phyloP scores from a whole-genome alignment of 805 yeast genomes.

The Ogataea sp. region DNA sequence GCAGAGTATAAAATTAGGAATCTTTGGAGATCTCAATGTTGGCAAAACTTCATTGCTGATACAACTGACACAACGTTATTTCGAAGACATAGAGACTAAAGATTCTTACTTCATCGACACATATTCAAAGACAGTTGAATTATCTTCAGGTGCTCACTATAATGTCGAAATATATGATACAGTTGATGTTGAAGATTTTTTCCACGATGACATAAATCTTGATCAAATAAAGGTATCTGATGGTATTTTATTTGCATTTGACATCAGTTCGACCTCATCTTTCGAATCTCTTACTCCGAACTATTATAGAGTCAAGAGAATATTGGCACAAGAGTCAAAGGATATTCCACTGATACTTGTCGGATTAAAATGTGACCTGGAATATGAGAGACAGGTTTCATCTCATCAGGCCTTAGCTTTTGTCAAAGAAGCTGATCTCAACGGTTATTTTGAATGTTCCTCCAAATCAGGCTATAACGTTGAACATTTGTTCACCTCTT shows the following conservation, averaged over 20 bases:
- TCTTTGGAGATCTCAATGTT: constrained; percentile 21
- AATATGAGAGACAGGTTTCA: constrained; percentile 66
- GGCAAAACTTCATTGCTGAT: constrained; percentile 25
- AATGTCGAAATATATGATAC: constrained; percentile 62
- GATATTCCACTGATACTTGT: constrained; percentile 36
- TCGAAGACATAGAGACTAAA: constrained; percentile 11
- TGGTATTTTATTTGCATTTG: constrained; percentile 42
- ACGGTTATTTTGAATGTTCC: constrained; percentile 60
- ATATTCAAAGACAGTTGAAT: constrained; percentile 9
- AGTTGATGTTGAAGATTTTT: constrained; percentile 75
- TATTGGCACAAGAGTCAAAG: constrained; percentile 3
- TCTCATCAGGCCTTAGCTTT: constrained; percentile 7
- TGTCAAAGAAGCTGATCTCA: constrained; percentile 17
- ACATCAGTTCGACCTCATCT: constrained; percentile 40
- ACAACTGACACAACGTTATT: constrained; percentile 15
- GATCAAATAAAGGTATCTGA: constrained; percentile 27
- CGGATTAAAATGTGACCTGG: constrained; percentile 74
- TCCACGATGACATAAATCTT: constrained; percentile 16
- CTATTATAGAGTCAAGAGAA: constrained; percentile 15
- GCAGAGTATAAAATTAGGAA: no score
- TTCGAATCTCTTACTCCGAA: constrained; percentile 24
- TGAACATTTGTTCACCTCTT: constrained; percentile 26
- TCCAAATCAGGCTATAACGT: constrained; percentile 73
- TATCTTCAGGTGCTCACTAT: constrained; percentile 22
- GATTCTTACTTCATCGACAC: constrained; percentile 22